A percentile compares a stretch with the other conserved stretches of the same genome.
Conservation (phyloP, 352 stramenopile genomes). For the Globisporangium uncinulatum region DNA sequence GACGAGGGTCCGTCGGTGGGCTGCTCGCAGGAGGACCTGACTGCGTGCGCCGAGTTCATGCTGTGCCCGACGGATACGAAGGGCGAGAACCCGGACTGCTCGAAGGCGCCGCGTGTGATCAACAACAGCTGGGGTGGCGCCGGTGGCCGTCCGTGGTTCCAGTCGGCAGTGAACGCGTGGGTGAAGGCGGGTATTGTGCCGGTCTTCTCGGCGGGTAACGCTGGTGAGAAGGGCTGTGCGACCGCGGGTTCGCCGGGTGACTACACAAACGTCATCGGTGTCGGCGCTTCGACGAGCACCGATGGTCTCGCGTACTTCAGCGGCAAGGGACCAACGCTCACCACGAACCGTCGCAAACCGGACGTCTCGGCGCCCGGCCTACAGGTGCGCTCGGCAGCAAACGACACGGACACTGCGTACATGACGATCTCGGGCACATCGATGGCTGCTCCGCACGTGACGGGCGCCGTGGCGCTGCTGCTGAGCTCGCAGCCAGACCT, state of each 20-base stretch:
- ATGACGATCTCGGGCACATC: constrained; percentile 7
- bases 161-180: constrained; percentile 15
- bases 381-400: too few species aligned
- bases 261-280: constrained; percentile 22
- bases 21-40: too few species aligned
- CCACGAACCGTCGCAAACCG: constrained; percentile 22
- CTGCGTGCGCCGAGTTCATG: too few species aligned
- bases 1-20: too few species aligned
- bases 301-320: constrained; percentile 15
- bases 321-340: too few species aligned
- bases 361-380: constrained; percentile 24
- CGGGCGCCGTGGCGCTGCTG: constrained; percentile 17
- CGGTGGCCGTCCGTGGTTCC: constrained; percentile 10
- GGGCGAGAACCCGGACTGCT: constrained; percentile 13
- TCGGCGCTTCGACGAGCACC: constrained; percentile 15
- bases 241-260: constrained; percentile 18
- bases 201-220: constrained; percentile 19
- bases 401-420: too few species aligned
- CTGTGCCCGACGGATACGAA: constrained; percentile 19
- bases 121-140: constrained; percentile 24
- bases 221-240: constrained; percentile 7
- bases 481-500: constrained; percentile 15
- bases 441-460: constrained; percentile 10
- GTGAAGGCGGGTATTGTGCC: constrained; percentile 19
- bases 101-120: constrained; percentile 17